A percentile compares a stretch with the other conserved stretches of the same genome.
Evolutionary conservation across 148 eudicot genomes (phyloP).

Genomic region (Polygonum aviculare): DNA sequence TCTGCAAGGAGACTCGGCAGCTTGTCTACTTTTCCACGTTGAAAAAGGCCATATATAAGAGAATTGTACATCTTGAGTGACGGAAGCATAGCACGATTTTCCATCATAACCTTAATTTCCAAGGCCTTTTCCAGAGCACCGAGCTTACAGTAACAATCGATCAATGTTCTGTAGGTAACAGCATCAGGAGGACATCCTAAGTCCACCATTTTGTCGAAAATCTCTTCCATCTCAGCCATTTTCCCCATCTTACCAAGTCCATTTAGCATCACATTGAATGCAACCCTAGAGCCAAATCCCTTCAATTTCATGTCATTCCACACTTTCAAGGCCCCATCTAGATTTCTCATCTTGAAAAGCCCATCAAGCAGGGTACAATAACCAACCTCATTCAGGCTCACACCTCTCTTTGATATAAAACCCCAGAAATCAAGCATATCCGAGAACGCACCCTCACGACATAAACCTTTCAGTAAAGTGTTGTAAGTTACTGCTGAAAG

Average conservation of each 20-base stretch:
- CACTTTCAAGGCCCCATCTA: constrained; percentile 34
- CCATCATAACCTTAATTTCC: constrained; percentile 40
- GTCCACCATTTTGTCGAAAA: constrained; percentile 56
- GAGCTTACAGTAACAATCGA: constrained; percentile 47
- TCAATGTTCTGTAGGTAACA: constrained; percentile 44
- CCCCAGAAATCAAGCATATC: constrained; percentile 36
- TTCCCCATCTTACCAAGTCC: constrained; percentile 76
- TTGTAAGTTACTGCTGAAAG: constrained; percentile 60
- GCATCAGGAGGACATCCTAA: constrained; percentile 58
- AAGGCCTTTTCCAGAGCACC: constrained; percentile 49
- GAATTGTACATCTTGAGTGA: constrained; percentile 60
- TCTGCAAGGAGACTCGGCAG: constrained; percentile 34
- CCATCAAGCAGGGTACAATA: constrained; percentile 65
- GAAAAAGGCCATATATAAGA: constrained; percentile 49
- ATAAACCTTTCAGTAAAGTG: constrained; percentile 63
- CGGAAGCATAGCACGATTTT: constrained; percentile 27
- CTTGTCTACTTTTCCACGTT: constrained; percentile 25
- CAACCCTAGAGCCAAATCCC: constrained; percentile 36
- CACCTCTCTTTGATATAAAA: constrained; percentile 51
- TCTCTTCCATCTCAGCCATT: constrained; percentile 49
- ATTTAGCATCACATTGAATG: constrained; percentile 59
- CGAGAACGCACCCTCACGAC: constrained; percentile 39
- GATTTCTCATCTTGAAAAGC: constrained; percentile 40
- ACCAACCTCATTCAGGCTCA: constrained; percentile 50
- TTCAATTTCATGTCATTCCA: constrained; percentile 56